Evolutionary conservation across 2,329 filamentous ascomycete species (phyloP).

Genomic region (Pseudonectria foliicola): DNA sequence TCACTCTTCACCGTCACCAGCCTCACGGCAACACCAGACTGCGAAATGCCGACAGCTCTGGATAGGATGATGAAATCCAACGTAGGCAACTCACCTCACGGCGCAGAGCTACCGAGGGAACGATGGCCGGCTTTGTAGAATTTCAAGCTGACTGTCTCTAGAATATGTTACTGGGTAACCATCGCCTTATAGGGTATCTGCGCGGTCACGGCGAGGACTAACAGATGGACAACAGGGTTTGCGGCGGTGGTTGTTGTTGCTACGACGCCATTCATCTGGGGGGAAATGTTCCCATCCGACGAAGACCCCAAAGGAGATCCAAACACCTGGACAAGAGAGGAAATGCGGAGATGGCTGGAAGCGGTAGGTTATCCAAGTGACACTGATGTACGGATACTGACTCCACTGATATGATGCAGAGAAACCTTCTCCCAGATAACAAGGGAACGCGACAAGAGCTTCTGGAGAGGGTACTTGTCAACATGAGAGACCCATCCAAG

Average conservation of each 20-base stretch:
- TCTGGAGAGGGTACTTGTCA: slow-evolving; percentile 38
- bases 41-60: slow-evolving; percentile 59
- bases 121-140: no score
- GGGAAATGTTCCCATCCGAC: slow-evolving; percentile 73
- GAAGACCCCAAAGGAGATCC: slow-evolving; percentile 71
- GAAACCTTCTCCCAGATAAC: slow-evolving; percentile 39
- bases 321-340: slow-evolving; percentile 66
- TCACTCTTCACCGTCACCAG: not conserved
- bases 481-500: slow-evolving; percentile 36
- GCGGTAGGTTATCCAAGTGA: slow-evolving; percentile 45
- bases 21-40: not conserved
- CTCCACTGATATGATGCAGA: slow-evolving; percentile 22
- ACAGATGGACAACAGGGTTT: slow-evolving; percentile 53
- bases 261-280: slow-evolving; percentile 79
- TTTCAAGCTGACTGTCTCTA: no score
- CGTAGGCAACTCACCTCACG: slow-evolving; percentile 43
- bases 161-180: no score
- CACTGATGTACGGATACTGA: not conserved
- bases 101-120: no score
- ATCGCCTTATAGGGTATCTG: not conserved
- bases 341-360: slow-evolving; percentile 74
- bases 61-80: slow-evolving; percentile 65
- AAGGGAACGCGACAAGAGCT: slow-evolving; percentile 39
- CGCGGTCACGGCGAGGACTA: no score
- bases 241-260: slow-evolving; percentile 74